Conservation (phyloP, 2,329 filamentous ascomycete species). For the Hymenotorrendiella dingleyae region DNA sequence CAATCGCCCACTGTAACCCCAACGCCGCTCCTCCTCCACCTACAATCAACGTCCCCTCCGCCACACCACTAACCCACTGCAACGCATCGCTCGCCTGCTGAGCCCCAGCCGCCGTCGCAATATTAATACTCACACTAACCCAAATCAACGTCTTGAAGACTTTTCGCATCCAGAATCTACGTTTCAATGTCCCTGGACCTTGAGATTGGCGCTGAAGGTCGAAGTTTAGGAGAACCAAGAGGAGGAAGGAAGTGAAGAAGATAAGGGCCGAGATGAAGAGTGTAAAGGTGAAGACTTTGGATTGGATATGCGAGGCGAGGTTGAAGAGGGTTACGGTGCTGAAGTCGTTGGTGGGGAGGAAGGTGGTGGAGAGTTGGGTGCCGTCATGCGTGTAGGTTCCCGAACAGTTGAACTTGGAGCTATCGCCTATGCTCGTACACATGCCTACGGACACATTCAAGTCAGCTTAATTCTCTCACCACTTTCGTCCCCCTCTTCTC, state of each 20-base stretch:
- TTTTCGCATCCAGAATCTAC: constrained; percentile 1
- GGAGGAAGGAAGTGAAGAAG: neutral
- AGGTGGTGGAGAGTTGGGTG: neutral
- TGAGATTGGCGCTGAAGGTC: neutral
- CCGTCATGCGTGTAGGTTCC: constrained; percentile 3
- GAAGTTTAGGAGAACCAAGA: neutral
- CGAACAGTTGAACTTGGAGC: neutral
- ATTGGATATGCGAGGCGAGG: constrained; percentile 1
- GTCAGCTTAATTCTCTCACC: too few species aligned
- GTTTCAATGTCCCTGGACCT: neutral
- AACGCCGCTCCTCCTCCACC: neutral
- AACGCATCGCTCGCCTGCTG: constrained; percentile 3
- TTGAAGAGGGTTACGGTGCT: constrained; percentile 5
- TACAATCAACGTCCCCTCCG: neutral
- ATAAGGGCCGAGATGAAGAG: neutral
- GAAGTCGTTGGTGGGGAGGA: constrained; percentile 3
- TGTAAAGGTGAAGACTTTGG: constrained; percentile 4
- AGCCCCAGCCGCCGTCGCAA: neutral
- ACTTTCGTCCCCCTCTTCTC: neutral
- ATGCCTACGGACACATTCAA: constrained; percentile 1
- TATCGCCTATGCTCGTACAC: neutral
- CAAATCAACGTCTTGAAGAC: constrained; percentile 1
- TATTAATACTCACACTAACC: constrained; percentile 1
- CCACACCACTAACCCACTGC: constrained; percentile 1
- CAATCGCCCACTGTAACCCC: constrained; percentile 4